Conservation (phyloP, 768 basidiomycete species). For the Dacryopinax primogenitus region DNA sequence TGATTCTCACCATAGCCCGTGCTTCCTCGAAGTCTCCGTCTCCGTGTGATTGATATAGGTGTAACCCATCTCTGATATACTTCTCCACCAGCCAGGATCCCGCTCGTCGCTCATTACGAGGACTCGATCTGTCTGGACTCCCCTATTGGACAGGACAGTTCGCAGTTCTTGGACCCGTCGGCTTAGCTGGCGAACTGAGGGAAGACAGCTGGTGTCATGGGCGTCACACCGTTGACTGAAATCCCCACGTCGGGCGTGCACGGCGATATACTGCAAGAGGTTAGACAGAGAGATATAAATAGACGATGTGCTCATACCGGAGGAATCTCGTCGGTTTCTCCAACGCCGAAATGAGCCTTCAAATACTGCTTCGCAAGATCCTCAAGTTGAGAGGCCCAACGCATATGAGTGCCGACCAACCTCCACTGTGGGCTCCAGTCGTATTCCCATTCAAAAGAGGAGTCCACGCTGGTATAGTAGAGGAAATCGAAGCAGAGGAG, state of each 20-base stretch:
- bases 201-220: not conserved
- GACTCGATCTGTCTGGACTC: not conserved
- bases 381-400: constrained; percentile 13
- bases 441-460: constrained; percentile 17
- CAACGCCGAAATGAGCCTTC: not conserved
- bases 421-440: constrained; percentile 18
- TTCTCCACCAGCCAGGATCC: not conserved
- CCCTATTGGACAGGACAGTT: not conserved
- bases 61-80: not conserved
- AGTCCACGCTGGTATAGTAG: constrained; percentile 12
- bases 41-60: not conserved
- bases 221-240: not conserved
- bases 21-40: not conserved
- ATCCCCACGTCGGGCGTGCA: not conserved
- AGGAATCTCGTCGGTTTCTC: constrained; percentile 10
- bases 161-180: not conserved
- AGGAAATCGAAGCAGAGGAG: constrained; percentile 18
- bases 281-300: not conserved
- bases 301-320: constrained; percentile 9
- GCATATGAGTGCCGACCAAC: constrained; percentile 17
- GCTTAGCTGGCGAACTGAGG: not conserved
- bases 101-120: not conserved
- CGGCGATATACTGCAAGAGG: not conserved
- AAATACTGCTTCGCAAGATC: constrained; percentile 18
- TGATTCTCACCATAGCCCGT: not conserved